A percentile compares a stretch with the other conserved stretches of the same genome.
Evolutionary conservation across 1,284 basidiomycete species (phyloP).

Genomic region (Chalciporus sp.): DNA sequence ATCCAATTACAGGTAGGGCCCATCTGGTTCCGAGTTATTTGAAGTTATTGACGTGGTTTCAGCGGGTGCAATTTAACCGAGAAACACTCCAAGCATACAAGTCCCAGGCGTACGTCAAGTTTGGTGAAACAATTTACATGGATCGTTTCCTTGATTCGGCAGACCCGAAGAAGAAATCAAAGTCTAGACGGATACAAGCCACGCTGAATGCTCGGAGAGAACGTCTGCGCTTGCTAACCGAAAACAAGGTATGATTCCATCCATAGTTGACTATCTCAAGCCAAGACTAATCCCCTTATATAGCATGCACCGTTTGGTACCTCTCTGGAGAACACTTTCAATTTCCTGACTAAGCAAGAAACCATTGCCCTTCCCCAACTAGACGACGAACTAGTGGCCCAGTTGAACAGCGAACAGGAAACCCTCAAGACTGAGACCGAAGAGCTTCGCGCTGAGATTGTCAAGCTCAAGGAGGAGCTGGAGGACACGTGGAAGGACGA

Average conservation of each 20-base stretch:
- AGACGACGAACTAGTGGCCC: constrained; percentile 54
- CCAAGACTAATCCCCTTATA: neutral
- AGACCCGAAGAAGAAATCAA: constrained; percentile 68
- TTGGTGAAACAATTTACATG: constrained; percentile 85
- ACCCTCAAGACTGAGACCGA: constrained; percentile 64
- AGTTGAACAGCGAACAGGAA: constrained; percentile 55
- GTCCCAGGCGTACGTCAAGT: constrained; percentile 93
- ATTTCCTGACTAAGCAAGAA: constrained; percentile 56
- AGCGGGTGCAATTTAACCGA: constrained; percentile 97
- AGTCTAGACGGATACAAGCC: constrained; percentile 69
- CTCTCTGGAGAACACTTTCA: constrained; percentile 53
- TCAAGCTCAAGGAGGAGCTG: constrained; percentile 66
- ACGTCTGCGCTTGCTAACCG: constrained; percentile 65
- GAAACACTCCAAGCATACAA: constrained; percentile 90
- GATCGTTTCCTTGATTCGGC: constrained; percentile 89
- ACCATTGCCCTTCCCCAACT: constrained; percentile 45
- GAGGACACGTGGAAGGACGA: constrained; percentile 81
- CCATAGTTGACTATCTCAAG: neutral
- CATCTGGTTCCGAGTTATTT: neutral
- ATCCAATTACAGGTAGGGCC: constrained; percentile 86
- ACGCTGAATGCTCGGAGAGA: constrained; percentile 67
- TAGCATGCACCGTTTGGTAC: constrained; percentile 61
- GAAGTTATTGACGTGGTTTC: constrained; percentile 2
- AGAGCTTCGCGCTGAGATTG: constrained; percentile 55
- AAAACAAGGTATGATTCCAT: constrained; percentile 61